Percentiles rank a stretch among this genome's conserved stretches.
Conservation (phyloP, 208 protist species). For the Tetramitus jugosus region DNA sequence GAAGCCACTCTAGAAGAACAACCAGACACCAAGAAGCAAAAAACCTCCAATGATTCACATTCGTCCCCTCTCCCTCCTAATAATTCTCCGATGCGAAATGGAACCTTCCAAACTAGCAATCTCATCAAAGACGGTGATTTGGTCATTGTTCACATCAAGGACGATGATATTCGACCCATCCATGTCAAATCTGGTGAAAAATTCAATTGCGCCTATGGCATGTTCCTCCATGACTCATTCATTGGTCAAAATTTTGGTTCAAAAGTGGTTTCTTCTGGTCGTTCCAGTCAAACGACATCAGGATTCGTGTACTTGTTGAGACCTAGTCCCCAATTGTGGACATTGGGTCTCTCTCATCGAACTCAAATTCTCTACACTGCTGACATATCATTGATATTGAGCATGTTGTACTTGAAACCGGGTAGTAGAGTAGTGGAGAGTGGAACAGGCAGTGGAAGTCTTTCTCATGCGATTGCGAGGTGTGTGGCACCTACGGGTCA, state of each 20-base stretch:
- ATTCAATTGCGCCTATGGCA: slow-evolving; percentile 1
- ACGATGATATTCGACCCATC: not conserved
- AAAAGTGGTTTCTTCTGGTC: not conserved
- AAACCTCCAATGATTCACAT: too few relatives aligned
- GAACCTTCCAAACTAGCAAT: too few relatives aligned
- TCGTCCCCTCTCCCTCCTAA: too few relatives aligned
- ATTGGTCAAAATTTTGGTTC: slow-evolving; percentile 13
- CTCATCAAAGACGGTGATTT: slow-evolving; percentile 13
- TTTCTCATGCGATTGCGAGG: not conserved
- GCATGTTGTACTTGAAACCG: not conserved
- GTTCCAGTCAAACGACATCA: not conserved
- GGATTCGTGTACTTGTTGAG: not conserved
- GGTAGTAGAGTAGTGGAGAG: not conserved
- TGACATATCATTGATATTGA: slow-evolving; percentile 6
- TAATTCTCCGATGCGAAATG: too few relatives aligned
- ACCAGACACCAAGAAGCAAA: too few relatives aligned
- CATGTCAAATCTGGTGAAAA: not conserved
- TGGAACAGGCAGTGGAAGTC: not conserved
- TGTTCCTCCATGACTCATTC: not conserved
- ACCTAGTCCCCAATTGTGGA: not conserved
- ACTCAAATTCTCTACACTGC: slow-evolving; percentile 18
- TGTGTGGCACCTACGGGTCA: slow-evolving; percentile 15
- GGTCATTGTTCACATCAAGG: not conserved
- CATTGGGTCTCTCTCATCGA: not conserved
- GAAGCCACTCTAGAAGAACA: too few relatives aligned